These are phyloP conservation scores for Fagopyrum esculentum DNA, from an alignment of 148 eudicot species.

Conservation along the genomic window DNA sequence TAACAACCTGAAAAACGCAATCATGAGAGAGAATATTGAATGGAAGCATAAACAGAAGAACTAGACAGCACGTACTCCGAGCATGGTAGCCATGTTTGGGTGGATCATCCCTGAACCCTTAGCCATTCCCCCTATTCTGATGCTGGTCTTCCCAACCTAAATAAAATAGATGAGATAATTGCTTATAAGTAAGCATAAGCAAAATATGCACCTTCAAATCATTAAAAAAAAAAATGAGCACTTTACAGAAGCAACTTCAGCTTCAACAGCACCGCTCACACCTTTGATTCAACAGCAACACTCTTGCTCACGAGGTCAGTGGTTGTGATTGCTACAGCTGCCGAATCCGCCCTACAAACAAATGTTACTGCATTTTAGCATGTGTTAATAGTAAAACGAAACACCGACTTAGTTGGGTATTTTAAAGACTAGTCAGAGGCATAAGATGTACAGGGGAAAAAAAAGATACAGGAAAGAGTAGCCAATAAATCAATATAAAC, in stretches of 20 bases:
- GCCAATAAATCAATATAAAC: neutral
- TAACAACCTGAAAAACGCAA: constrained; percentile 62
- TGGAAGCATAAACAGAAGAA: constrained; percentile 16
- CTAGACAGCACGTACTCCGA: constrained; percentile 59
- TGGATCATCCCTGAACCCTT: constrained; percentile 99
- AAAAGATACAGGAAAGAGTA: neutral
- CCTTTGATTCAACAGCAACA: constrained; percentile 89
- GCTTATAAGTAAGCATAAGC: neutral
- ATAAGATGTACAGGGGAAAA: neutral
- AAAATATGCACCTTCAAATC: neutral
- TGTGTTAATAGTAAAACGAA: neutral
- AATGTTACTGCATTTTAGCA: constrained; percentile 8
- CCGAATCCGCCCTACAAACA: constrained; percentile 83
- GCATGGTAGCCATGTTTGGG: constrained; percentile 99
- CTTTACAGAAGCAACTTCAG: neutral
- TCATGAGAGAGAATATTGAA: neutral
- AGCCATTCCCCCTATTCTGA: constrained; percentile 96
- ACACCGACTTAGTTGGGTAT: neutral
- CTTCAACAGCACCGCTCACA: constrained; percentile 15
- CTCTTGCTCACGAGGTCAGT: constrained; percentile 97
- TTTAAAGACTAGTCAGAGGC: neutral
- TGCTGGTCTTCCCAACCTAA: constrained; percentile 62
- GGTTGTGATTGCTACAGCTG: constrained; percentile 97
- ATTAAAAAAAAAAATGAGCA: neutral
- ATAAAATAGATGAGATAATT: constrained; percentile 5